Base-by-base conservation (phyloP, 2,329 filamentous ascomycete species). In the Ploettnerulaceae sp. region DNA sequence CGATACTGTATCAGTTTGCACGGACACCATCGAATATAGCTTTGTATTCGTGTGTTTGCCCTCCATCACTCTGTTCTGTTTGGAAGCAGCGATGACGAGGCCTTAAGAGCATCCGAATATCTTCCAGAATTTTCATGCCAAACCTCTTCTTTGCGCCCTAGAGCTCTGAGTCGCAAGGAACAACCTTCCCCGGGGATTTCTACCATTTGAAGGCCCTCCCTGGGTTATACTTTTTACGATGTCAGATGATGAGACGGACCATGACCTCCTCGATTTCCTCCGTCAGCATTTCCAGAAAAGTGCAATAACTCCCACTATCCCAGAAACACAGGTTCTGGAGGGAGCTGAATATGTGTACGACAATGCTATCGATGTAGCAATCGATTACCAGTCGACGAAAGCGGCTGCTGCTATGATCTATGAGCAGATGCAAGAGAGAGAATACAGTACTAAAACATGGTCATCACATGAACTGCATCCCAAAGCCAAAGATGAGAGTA, bases 211-310 rank as follows among this genome's bases (percentile, higher is more conserved):
- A 29, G 11, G 25, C 24, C 37, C 17, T 21, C n/a, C 25, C 14
- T 28, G 33, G 7, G n/a, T 5, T 17, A 17, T n/a, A n/a, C 20
- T 41, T 45, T 5, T 38, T 52, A 70, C 38, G 58, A 94, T 94
- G 86, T 94, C 88, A 36, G 89, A 96, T 71, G 88, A 95, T 67
- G 91, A 95, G 66, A 83, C 84, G 37, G 91, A 96, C 63, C 84
- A 79, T 31, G 90, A 96, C 68, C 81, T 97, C 35, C 75, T 96
- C 15, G 89, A 83, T 57, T 82, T 96, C 15, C 77, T 97, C 11
- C 84, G 89, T 43, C 81, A 93, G 65, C 87, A 89, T 53, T 75
- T 94, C 34, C 68, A 84, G 43, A 78, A 81, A 44, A 69, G 73
- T 15, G 66, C 70, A 20, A 61, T 79, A 43, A 66, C 75, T 36